Evolutionary conservation across 192 early-diverging fungal species (phyloP).

Genomic region (Linnemannia hyalina): DNA sequence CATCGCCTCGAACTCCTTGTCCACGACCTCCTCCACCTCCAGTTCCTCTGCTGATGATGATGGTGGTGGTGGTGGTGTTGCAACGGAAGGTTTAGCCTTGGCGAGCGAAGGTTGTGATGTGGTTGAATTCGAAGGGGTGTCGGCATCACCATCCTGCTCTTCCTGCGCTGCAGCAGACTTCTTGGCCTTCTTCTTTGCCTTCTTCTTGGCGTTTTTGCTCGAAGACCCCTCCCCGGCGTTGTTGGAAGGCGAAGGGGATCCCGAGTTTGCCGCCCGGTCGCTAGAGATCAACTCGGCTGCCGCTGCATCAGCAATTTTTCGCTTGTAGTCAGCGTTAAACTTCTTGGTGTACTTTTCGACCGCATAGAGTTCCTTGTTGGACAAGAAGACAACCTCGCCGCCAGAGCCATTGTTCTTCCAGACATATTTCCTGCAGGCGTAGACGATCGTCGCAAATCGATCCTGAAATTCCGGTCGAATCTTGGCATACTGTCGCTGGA

Average conservation of each 20-base stretch:
- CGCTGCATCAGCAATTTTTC: slow-evolving; percentile 7
- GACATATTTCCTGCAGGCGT: slow-evolving; percentile 13
- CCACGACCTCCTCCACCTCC: background rate
- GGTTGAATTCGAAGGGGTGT: background rate
- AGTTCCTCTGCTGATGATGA: background rate
- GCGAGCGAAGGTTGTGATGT: background rate
- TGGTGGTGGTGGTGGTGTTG: background rate
- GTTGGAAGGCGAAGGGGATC: background rate
- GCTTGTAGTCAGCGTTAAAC: slow-evolving; percentile 13
- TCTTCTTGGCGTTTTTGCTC: slow-evolving; percentile 17
- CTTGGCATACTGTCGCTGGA: slow-evolving; percentile 23
- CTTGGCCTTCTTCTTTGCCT: slow-evolving; percentile 24
- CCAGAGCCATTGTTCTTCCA: slow-evolving; percentile 29
- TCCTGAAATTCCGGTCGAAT: slow-evolving; percentile 41
- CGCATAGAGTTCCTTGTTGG: background rate
- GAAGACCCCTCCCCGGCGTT: background rate
- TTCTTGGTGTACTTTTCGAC: slow-evolving; percentile 40
- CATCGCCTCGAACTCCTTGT: background rate
- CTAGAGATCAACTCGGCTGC: slow-evolving; percentile 6
- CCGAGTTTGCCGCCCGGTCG: background rate
- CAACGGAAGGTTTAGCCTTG: background rate
- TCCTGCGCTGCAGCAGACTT: background rate
- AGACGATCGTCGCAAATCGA: slow-evolving; percentile 21
- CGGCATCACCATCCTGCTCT: background rate
- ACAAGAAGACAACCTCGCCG: slow-evolving; percentile 2